Conservation (phyloP, 2,329 filamentous ascomycete genomes). For the Colletotrichum truncatum region DNA sequence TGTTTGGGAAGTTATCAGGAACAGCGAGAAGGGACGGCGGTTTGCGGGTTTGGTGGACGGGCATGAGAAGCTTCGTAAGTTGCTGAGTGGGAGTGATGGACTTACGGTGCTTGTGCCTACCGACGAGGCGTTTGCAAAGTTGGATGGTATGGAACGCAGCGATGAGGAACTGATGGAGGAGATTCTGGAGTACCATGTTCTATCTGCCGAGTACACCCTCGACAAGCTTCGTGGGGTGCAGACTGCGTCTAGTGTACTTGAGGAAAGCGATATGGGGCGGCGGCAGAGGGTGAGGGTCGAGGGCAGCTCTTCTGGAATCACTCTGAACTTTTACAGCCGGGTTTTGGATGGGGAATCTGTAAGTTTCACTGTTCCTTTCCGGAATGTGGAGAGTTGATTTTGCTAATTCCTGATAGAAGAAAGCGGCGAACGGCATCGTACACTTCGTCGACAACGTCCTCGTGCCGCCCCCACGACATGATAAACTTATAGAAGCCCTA, state of each 20-base stretch:
- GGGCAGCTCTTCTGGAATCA: neutral
- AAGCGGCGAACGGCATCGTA: neutral
- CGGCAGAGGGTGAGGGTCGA: neutral
- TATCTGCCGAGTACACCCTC: neutral
- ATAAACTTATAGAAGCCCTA: neutral
- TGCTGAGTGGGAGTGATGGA: neutral
- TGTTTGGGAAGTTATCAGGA: neutral
- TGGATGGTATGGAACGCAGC: neutral
- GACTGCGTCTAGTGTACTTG: neutral
- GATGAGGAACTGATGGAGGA: constrained; percentile 51
- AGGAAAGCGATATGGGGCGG: neutral
- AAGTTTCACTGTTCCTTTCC: neutral
- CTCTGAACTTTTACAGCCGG: constrained; percentile 8
- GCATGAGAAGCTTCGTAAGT: neutral
- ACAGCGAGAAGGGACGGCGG: neutral
- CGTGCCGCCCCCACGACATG: constrained; percentile 18
- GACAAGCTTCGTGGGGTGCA: neutral
- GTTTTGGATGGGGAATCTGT: neutral
- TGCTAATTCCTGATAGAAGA: neutral
- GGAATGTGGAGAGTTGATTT: neutral
- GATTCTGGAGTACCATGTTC: constrained; percentile 19
- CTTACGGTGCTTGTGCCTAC: constrained; percentile 9
- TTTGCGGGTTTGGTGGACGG: constrained; percentile 5
- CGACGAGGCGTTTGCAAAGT: neutral
- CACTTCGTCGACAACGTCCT: constrained; percentile 23